Base-by-base conservation (phyloP, 805 yeast species). In the Yamadazyma paraphyllophila region DNA sequence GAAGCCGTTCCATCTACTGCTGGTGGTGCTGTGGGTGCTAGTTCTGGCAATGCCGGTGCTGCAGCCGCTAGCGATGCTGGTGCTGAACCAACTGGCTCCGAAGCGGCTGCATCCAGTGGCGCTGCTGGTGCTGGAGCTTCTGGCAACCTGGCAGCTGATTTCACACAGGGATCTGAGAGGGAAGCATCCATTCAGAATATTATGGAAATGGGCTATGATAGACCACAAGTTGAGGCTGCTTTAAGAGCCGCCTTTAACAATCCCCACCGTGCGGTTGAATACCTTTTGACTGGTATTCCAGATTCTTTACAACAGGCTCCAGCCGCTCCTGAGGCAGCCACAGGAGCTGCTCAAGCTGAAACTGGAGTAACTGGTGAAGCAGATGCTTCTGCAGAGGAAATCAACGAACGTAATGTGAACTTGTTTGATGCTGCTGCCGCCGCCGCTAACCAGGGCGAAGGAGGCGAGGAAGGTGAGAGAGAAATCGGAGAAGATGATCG, bases 201-300 rank as follows among this genome's bases (percentile, higher is more conserved):
- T 64, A 80, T 90, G 82, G 97, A 88, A 55, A 90, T 94, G 97
- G 99, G 99, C 7, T 94, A 90, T 61, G 88, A 85, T 42, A 82
- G 96, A 56, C 77, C 81, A 13, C 88, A 88, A 61, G 97, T 89
- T 20, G 95, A 88, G 67, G 79, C 82, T 38, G 99, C 99, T 0
- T 71, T 94, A 62, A 82, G 95, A 56, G 96, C 96, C 12, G 98
- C 99, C 1, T 94, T 82, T 71, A 92, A 92, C 69, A 91, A 94
- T 67, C 98, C 99, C 15, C 98, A 92, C 63, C 82, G 99, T 58
- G 99, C 99, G 0, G 98, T 94, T 11, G 99, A 94, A 63, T 91
- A 92, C 63, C 74, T 94, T 41, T 71, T 94, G 53, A 88, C 91
- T 39, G 98, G 97, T 2, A 80, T 92, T 36, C 96, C 97, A 16